phyloP scores from a whole-genome alignment of 345 rosid species.

The Aquilaria sinensis region DNA sequence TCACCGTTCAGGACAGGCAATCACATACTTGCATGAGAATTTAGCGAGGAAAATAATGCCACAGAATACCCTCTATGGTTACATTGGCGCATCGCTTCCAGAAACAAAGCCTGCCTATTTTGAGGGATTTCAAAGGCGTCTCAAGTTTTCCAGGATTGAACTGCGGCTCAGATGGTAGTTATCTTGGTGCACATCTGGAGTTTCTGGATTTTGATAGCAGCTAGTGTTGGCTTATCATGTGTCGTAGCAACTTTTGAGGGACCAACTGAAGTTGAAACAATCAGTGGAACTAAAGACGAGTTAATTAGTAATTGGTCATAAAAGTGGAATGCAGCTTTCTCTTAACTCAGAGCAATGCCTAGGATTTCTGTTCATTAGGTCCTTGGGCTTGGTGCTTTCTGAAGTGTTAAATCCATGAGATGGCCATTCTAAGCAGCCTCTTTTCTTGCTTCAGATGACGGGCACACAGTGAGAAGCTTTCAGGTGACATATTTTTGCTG shows the following conservation, averaged over 20 bases:
- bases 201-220: constrained; percentile 34
- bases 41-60: constrained; percentile 35
- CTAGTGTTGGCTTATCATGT: constrained; percentile 56
- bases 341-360: neutral
- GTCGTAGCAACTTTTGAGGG: constrained; percentile 56
- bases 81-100: constrained; percentile 29
- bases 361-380: no score
- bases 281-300: constrained; percentile 45
- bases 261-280: constrained; percentile 46
- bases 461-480: no score
- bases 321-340: constrained; percentile 25
- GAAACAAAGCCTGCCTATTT: constrained; percentile 41
- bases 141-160: constrained; percentile 44
- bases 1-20: constrained; percentile 43
- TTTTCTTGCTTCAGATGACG: no score
- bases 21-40: constrained; percentile 44
- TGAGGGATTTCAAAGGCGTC: constrained; percentile 43
- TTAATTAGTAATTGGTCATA: constrained; percentile 30
- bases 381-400: no score
- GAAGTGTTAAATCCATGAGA: no score
- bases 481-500: no score
- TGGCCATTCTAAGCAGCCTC: no score
- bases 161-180: constrained; percentile 29
- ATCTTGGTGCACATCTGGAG: constrained; percentile 35
- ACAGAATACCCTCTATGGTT: constrained; percentile 35